phyloP scores from a whole-genome alignment of 192 early-diverging fungal species.

The Coemansia asiatica region DNA sequence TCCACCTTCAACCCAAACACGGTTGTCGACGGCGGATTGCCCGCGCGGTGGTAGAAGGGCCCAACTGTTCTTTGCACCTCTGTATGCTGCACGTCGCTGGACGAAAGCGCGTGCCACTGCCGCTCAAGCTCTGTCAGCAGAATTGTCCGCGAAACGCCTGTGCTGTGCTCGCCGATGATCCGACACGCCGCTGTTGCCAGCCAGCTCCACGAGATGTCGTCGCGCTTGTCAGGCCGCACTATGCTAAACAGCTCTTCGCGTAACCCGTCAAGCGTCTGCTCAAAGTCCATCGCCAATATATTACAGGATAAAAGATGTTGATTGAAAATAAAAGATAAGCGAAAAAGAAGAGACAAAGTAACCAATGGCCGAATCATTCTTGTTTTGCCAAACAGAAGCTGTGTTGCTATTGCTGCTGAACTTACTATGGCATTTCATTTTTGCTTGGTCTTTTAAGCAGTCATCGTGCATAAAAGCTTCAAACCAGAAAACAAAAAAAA shows the following conservation, averaged over 20 bases:
- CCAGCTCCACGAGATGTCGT: constrained; percentile 47
- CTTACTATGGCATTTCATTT: too few species aligned
- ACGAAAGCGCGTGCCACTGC: constrained; percentile 29
- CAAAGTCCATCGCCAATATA: constrained; percentile 36
- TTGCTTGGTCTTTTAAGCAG: too few species aligned
- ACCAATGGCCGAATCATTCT: background rate
- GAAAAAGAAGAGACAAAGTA: background rate
- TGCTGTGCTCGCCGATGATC: constrained; percentile 31
- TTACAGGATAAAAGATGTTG: background rate
- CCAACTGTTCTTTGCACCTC: constrained; percentile 30
- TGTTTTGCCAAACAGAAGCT: too few species aligned
- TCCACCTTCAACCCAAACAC: constrained; percentile 27
- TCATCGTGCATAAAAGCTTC: too few species aligned
- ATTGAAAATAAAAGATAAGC: background rate
- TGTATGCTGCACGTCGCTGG: constrained; percentile 18
- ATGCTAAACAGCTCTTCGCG: constrained; percentile 24
- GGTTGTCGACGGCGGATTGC: constrained; percentile 15
- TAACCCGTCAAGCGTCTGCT: constrained; percentile 15
- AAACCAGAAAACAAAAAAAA: too few species aligned
- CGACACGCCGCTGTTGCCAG: constrained; percentile 7
- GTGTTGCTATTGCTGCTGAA: too few species aligned
- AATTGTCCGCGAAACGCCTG: constrained; percentile 38
- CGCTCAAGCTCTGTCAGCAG: constrained; percentile 39
- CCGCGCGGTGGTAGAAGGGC: constrained; percentile 22
- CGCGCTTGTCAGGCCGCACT: constrained; percentile 4